Evolutionary conservation across 2,329 filamentous ascomycete species (phyloP).

Genomic region (Colletotrichum gloeosporioides): DNA sequence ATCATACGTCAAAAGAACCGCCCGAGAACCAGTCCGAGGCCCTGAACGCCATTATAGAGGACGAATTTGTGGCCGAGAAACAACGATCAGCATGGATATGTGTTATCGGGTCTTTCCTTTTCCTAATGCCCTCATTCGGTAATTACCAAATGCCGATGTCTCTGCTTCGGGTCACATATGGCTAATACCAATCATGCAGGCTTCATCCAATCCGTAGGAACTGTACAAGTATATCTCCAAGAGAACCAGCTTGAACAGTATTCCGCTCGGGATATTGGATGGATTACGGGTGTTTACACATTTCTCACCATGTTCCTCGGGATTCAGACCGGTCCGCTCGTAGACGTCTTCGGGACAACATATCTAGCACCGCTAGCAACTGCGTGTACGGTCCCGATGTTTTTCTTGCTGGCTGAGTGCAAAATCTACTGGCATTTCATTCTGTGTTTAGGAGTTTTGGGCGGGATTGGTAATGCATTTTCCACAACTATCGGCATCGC

Average conservation of each 20-base stretch:
- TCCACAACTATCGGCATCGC: conserved; percentile 38
- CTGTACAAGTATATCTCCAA: conserved; percentile 50
- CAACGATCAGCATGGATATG: conserved; percentile 2
- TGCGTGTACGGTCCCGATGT: conserved; percentile 38
- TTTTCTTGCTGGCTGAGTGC: conserved; percentile 52
- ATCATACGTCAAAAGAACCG: not conserved
- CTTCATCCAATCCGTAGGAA: conserved; percentile 51
- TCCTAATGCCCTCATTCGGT: conserved; percentile 10
- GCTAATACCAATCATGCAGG: conserved; percentile 30
- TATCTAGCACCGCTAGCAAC: conserved; percentile 41
- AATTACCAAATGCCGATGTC: not conserved
- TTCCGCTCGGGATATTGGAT: conserved; percentile 48
- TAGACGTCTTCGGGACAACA: conserved; percentile 50
- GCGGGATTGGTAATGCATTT: conserved; percentile 45
- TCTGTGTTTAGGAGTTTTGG: conserved; percentile 44
- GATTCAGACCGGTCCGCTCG: conserved; percentile 52
- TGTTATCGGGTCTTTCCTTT: not conserved
- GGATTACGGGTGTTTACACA: conserved; percentile 52
- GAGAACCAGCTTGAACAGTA: conserved; percentile 47
- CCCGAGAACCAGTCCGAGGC: not conserved
- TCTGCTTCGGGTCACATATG: not conserved
- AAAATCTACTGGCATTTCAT: conserved; percentile 53
- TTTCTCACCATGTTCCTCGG: conserved; percentile 50
- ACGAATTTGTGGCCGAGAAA: not conserved
- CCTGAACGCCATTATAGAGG: not conserved